Evolutionary conservation across 257 asterid species (phyloP).

Genomic region (Capsicum rhomboideum): DNA sequence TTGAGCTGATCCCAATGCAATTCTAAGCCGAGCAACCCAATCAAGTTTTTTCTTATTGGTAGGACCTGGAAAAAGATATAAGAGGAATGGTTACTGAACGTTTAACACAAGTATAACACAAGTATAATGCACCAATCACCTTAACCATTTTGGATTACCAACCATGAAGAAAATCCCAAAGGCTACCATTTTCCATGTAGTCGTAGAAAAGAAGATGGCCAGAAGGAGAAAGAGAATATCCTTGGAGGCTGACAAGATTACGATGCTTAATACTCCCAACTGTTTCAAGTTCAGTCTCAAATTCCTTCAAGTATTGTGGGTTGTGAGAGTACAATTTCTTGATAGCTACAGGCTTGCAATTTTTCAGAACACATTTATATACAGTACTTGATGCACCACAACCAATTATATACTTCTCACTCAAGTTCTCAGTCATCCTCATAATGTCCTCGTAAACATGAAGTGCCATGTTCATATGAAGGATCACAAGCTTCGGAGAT

Average conservation of each 20-base stretch:
- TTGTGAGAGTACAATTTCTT: conserved; percentile 78
- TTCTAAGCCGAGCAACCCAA: conserved; percentile 67
- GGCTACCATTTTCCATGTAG: conserved; percentile 96
- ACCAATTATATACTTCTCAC: conserved; percentile 79
- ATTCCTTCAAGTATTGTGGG: conserved; percentile 74
- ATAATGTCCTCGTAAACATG: conserved; percentile 91
- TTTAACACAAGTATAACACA: background rate
- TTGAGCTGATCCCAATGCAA: conserved; percentile 79
- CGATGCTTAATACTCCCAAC: conserved; percentile 95
- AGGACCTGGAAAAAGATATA: conserved; percentile 31
- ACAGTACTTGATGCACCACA: conserved; percentile 94
- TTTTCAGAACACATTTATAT: conserved; percentile 82
- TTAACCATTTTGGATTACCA: background rate
- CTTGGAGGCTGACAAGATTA: conserved; percentile 85
- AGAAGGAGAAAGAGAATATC: conserved; percentile 70
- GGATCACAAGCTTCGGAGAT: conserved; percentile 83
- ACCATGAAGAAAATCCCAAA: conserved; percentile 96
- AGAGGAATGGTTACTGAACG: background rate
- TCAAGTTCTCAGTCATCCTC: conserved; percentile 91
- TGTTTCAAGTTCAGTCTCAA: conserved; percentile 84
- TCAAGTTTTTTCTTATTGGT: conserved; percentile 63
- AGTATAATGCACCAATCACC: background rate
- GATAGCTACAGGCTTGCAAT: conserved; percentile 87
- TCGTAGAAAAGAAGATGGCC: conserved; percentile 89
- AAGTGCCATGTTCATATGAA: conserved; percentile 97